Base-by-base conservation (phyloP, 257 asterid genomes). In the Eustoma russellianum region DNA sequence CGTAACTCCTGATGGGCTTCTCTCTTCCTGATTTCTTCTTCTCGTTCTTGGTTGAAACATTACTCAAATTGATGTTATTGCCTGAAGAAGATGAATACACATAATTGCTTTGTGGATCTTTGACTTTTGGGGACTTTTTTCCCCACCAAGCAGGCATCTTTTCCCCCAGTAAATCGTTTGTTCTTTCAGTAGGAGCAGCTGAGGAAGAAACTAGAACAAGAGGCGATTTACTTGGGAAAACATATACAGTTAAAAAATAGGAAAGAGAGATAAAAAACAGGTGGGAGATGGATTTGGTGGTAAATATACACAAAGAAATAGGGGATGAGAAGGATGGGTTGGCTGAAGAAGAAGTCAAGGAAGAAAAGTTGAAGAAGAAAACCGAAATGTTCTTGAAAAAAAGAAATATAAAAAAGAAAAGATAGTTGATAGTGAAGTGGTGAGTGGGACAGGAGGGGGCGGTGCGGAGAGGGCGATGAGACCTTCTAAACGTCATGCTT, bases 81-180 rank as follows among this genome's bases (percentile, higher is more conserved):
- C 58, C 44, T 50, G 40, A 24, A 55, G 40, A 24, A 46, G 68
- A 24, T 24, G 30, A 62, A 50, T 68, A 61, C 18, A 54, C 53
- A 1, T 54, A 63, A 52, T 65, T 65, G 30, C 46, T 28, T 48
- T 50, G 69, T 52, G 55, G 64, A 52, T 66, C 60, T 62, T 68
- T 72, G 45, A 67, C 35, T 45, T 69, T 60, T 48, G 74, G 30
- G 56, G 79, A 72, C 49, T 61, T 76, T 54, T 55, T 72, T 5
- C 57, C 49, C 76, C 73, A 72, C 82, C 76, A 72, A 66, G 69
- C 66, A 63, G 76, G 76, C 82, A 76, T 76, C 59, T 61, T 70
- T 55, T 33, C 14, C 5, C 17, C 55, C 56, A n/a, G 13, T 15
- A 6, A 9, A 33, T 30, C 15, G 10, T 49, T 5, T 7, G 12